Conservation (phyloP, 495 filamentous ascomycete species). For the Xylaria grammica region DNA sequence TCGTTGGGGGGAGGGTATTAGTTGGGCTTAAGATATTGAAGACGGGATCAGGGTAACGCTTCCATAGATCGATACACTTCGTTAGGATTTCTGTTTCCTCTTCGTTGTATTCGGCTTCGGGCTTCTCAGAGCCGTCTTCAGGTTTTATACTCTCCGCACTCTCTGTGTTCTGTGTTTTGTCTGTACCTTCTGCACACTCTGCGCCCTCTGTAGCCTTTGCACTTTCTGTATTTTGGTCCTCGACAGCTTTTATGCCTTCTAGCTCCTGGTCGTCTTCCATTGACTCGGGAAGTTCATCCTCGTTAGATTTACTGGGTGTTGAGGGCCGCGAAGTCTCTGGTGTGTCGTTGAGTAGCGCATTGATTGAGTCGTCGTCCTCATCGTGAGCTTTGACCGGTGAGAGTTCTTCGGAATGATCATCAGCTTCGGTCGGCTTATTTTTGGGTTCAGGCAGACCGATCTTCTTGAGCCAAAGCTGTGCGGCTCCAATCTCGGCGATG, state of each 20-base stretch:
- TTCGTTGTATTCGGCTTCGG: slow-evolving; percentile 54
- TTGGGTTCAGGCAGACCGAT: slow-evolving; percentile 43
- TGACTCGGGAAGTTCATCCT: slow-evolving; percentile 21
- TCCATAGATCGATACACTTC: slow-evolving; percentile 80
- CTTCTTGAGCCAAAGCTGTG: slow-evolving; percentile 69
- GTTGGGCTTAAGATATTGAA: slow-evolving; percentile 73
- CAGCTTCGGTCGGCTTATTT: slow-evolving; percentile 26
- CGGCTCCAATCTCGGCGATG: slow-evolving; percentile 78
- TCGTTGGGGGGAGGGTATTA: slow-evolving; percentile 75
- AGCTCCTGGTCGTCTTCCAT: slow-evolving; percentile 21
- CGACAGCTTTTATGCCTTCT: slow-evolving; percentile 18
- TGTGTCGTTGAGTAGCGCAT: slow-evolving; percentile 51
- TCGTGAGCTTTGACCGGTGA: slow-evolving; percentile 32
- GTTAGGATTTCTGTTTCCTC: slow-evolving; percentile 64
- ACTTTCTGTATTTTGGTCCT: slow-evolving; percentile 21
- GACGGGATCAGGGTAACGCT: slow-evolving; percentile 72
- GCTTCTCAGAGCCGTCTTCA: slow-evolving; percentile 12
- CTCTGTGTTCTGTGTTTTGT: slow-evolving; percentile 1
- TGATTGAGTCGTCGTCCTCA: slow-evolving; percentile 39
- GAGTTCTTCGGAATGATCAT: slow-evolving; percentile 46
- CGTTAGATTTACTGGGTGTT: slow-evolving; percentile 30
- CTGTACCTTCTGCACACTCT: slow-evolving; percentile 14
- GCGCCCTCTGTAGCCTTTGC: background rate
- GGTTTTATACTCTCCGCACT: slow-evolving; percentile 17
- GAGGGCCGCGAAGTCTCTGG: slow-evolving; percentile 46